phyloP scores from a whole-genome alignment of 805 yeast species.

The Metschnikowia gruessii region DNA sequence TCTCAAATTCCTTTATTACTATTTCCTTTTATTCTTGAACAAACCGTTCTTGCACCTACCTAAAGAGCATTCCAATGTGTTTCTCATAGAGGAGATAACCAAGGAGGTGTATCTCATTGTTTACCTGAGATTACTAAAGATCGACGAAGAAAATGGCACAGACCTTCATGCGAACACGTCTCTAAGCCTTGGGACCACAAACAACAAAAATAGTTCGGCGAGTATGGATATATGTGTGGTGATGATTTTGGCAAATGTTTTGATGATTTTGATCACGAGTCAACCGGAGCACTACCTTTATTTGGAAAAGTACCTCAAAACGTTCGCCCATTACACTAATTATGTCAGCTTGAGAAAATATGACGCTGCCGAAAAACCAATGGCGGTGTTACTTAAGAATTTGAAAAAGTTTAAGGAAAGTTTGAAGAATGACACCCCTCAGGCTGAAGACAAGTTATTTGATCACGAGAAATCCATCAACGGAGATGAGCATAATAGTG shows the following conservation, averaged over 20 bases:
- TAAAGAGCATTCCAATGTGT: slow-evolving; percentile 17
- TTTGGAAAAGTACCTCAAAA: slow-evolving; percentile 17
- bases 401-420: slow-evolving; percentile 11
- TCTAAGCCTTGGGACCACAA: not conserved
- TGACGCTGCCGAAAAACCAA: slow-evolving; percentile 17
- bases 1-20: slow-evolving; percentile 18
- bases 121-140: slow-evolving; percentile 10
- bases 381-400: slow-evolving; percentile 11
- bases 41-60: slow-evolving; percentile 22
- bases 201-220: slow-evolving; percentile 14
- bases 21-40: slow-evolving; percentile 17
- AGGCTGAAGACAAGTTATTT: not conserved
- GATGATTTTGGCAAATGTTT: slow-evolving; percentile 15
- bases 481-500: slow-evolving; percentile 3
- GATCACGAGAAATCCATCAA: not conserved
- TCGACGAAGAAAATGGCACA: slow-evolving; percentile 8
- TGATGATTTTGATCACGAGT: slow-evolving; percentile 16
- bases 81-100: slow-evolving; percentile 20
- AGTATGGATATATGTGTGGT: slow-evolving; percentile 19
- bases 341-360: slow-evolving; percentile 18
- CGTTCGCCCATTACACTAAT: slow-evolving; percentile 16
- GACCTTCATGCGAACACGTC: not conserved
- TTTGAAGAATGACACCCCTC: slow-evolving; percentile 1
- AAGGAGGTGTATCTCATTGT: slow-evolving; percentile 17
- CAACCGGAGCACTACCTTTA: slow-evolving; percentile 20